Evolutionary conservation across 139 green algal genomes (phyloP).

Genomic region (Yamagishiella unicocca): DNA sequence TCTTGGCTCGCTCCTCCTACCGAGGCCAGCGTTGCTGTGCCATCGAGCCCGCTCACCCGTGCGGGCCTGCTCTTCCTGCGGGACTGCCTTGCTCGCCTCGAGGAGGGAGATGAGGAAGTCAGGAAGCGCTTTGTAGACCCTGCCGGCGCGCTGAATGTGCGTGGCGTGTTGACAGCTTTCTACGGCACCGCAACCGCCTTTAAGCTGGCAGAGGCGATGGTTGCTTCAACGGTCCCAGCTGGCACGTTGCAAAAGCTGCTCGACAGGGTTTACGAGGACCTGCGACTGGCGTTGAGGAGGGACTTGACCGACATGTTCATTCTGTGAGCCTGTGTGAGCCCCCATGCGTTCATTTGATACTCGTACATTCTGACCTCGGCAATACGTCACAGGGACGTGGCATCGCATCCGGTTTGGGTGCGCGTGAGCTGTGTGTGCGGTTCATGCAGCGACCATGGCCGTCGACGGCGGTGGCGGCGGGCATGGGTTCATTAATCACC

Average conservation of each 20-base stretch:
- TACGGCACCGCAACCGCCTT: neutral
- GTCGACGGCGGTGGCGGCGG: no score
- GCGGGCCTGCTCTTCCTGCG: conserved; percentile 17
- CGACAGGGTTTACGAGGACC: neutral
- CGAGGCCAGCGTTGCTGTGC: neutral
- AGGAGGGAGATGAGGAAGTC: neutral
- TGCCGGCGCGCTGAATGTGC: neutral
- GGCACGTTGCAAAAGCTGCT: neutral
- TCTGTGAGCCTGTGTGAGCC: conserved; percentile 18
- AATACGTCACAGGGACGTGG: no score
- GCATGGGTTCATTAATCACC: no score
- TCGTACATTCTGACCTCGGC: no score
- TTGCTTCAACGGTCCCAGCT: no score
- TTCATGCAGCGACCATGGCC: no score
- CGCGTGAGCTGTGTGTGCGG: no score
- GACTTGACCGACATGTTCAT: conserved; percentile 15
- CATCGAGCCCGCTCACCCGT: neutral
- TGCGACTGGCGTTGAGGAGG: neutral
- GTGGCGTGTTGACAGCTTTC: neutral
- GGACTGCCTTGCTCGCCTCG: neutral
- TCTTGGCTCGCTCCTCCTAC: neutral
- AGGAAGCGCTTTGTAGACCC: neutral
- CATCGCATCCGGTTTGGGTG: no score
- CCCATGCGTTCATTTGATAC: no score
- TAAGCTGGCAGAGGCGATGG: neutral